phyloP scores from a whole-genome alignment of 2,329 filamentous ascomycete species.

The Leptosphaerulina australis region DNA sequence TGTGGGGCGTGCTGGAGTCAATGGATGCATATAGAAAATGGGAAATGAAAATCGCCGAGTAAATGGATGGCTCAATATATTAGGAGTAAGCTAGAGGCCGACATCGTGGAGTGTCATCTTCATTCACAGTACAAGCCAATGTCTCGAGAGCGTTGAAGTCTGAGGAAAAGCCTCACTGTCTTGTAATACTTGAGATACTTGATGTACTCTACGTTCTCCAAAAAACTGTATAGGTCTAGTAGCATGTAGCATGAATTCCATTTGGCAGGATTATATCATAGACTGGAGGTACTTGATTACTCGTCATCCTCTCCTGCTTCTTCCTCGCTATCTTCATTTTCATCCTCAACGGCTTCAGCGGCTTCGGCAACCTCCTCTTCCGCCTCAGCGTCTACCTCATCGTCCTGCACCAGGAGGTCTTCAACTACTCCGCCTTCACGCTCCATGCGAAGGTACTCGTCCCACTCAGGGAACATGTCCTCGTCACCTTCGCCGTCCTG shows the following conservation, averaged over 20 bases:
- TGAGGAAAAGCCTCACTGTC: no score
- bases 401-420: conserved; percentile 40
- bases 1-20: neutral
- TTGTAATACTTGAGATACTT: no score
- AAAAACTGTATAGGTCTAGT: neutral
- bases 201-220: neutral
- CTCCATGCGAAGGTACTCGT: conserved; percentile 84
- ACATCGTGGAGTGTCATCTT: neutral
- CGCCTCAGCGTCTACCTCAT: conserved; percentile 40
- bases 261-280: neutral
- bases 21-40: neutral
- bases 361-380: conserved; percentile 44
- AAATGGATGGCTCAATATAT: neutral
- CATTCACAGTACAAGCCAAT: no score
- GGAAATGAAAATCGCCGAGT: no score
- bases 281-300: neutral
- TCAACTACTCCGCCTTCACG: conserved; percentile 65
- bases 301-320: conserved; percentile 27
- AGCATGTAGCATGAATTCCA: neutral
- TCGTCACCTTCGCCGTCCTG: conserved; percentile 66
- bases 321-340: conserved; percentile 33
- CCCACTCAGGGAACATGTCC: conserved; percentile 96
- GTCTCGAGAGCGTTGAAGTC: no score
- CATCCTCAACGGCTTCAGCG: conserved; percentile 39
- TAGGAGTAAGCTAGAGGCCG: neutral